Percentiles rank a stretch among this genome's conserved stretches.
Evolutionary conservation across 495 filamentous ascomycete genomes (phyloP).

Genomic region (Delitschia confertaspora): DNA sequence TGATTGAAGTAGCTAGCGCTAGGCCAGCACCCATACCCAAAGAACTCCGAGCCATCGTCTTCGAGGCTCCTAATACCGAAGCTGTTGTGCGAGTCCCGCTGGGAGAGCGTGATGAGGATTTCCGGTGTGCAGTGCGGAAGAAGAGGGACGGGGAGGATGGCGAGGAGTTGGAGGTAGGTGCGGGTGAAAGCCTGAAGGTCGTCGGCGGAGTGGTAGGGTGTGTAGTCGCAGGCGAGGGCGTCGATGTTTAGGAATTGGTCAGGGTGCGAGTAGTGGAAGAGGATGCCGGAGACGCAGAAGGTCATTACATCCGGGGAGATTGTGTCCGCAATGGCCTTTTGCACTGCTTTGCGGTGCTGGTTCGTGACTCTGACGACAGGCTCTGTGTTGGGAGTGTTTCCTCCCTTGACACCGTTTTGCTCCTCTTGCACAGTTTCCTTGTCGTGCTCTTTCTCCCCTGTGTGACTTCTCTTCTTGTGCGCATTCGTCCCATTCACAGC

Average conservation of each 20-base stretch:
- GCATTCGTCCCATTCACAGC: too few species aligned
- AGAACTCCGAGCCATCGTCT: slow-evolving; percentile 34
- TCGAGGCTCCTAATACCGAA: slow-evolving; percentile 34
- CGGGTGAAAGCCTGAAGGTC: slow-evolving; percentile 28
- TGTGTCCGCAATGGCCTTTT: slow-evolving; percentile 14
- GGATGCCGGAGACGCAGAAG: slow-evolving; percentile 27
- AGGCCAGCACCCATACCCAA: slow-evolving; percentile 35
- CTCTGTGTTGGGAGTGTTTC: background rate
- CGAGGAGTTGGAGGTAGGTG: slow-evolving; percentile 31
- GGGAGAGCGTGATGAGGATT: slow-evolving; percentile 21
- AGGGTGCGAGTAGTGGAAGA: slow-evolving; percentile 16
- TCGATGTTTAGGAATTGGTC: slow-evolving; percentile 9
- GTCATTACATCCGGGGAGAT: slow-evolving; percentile 26
- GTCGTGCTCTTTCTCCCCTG: background rate
- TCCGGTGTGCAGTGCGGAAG: slow-evolving; percentile 22
- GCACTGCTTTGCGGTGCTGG: slow-evolving; percentile 11
- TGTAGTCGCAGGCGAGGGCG: slow-evolving; percentile 21
- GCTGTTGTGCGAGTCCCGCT: slow-evolving; percentile 30
- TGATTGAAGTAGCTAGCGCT: slow-evolving; percentile 36
- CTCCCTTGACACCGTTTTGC: background rate
- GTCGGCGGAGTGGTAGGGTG: slow-evolving; percentile 26
- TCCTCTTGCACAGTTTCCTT: too few species aligned
- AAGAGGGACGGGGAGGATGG: slow-evolving; percentile 23
- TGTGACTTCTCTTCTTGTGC: too few species aligned
- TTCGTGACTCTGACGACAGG: slow-evolving; percentile 15